A percentile compares a stretch with the other conserved stretches of the same genome.
These are phyloP conservation scores for Acacia confusa DNA, from an alignment of 306 rosid genomes.

Conservation along the genomic window DNA sequence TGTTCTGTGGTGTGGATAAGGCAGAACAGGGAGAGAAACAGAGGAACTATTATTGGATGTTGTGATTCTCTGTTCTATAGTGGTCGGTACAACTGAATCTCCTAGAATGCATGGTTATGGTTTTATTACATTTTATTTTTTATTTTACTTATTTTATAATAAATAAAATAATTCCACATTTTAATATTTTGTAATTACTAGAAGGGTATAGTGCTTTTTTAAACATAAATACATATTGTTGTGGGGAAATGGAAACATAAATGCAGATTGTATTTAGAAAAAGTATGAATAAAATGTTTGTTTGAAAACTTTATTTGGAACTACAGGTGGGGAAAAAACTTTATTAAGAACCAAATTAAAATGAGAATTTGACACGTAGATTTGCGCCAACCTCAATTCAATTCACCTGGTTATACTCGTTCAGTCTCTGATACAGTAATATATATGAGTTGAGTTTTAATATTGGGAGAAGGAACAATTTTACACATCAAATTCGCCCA, in stretches of 20 bases:
- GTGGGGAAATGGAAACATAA: too few species aligned
- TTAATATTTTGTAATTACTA: too few species aligned
- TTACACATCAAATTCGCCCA: too few species aligned
- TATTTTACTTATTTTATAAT: neutral
- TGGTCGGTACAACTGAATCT: neutral
- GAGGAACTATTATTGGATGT: conserved; percentile 5
- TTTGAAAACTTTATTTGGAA: neutral
- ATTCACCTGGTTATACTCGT: neutral
- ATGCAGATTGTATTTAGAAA: neutral
- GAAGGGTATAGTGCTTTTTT: neutral
- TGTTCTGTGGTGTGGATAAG: conserved; percentile 1
- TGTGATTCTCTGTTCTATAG: neutral
- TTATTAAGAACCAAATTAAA: neutral
- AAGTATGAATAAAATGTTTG: neutral
- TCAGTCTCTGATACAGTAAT: too few species aligned
- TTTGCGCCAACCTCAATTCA: neutral
- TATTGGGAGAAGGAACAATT: too few species aligned
- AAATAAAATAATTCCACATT: neutral
- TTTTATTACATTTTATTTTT: neutral
- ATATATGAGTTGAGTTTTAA: too few species aligned
- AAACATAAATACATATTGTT: too few species aligned
- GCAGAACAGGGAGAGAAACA: neutral
- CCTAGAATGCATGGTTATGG: neutral
- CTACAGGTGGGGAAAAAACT: neutral
- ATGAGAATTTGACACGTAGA: neutral